Conservation (phyloP, 2,329 filamentous ascomycete genomes). For the Kalmusia sp. region DNA sequence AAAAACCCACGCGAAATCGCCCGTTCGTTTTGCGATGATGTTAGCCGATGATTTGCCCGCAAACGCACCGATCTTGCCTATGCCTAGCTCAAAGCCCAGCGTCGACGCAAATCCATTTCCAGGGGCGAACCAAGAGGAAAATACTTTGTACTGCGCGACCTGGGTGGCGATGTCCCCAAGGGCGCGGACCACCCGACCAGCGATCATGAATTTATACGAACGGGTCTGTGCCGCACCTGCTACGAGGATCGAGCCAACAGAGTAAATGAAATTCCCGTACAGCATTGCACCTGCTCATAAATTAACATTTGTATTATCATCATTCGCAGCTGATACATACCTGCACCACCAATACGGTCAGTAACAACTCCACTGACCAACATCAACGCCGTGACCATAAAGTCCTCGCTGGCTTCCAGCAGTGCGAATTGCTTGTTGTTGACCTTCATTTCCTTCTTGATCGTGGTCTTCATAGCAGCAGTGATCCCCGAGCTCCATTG, state of each 20-base stretch:
- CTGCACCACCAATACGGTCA: slow-evolving; percentile 64
- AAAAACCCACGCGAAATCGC: slow-evolving; percentile 68
- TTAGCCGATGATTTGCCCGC: slow-evolving; percentile 68
- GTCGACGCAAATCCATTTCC: slow-evolving; percentile 68
- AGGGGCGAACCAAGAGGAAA: slow-evolving; percentile 70
- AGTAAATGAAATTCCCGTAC: slow-evolving; percentile 68
- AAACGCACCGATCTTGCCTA: slow-evolving; percentile 68
- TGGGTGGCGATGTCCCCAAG: slow-evolving; percentile 70
- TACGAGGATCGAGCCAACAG: slow-evolving; percentile 64
- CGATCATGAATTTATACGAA: slow-evolving; percentile 67
- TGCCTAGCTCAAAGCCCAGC: slow-evolving; percentile 65
- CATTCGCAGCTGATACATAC: slow-evolving; percentile 19
- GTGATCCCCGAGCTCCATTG: slow-evolving; percentile 68
- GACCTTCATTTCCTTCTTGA: slow-evolving; percentile 63
- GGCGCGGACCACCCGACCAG: slow-evolving; percentile 61
- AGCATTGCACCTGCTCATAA: slow-evolving; percentile 56
- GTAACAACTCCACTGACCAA: slow-evolving; percentile 63
- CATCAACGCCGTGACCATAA: slow-evolving; percentile 66
- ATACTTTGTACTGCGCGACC: slow-evolving; percentile 70
- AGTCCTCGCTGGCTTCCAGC: slow-evolving; percentile 67
- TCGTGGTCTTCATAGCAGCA: slow-evolving; percentile 66
- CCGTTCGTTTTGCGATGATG: slow-evolving; percentile 63
- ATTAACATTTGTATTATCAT: not conserved
- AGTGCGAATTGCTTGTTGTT: slow-evolving; percentile 67
- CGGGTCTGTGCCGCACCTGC: slow-evolving; percentile 64